Evolutionary conservation across 2,329 filamentous ascomycete genomes (phyloP).

Genomic region (Hortaea werneckii): DNA sequence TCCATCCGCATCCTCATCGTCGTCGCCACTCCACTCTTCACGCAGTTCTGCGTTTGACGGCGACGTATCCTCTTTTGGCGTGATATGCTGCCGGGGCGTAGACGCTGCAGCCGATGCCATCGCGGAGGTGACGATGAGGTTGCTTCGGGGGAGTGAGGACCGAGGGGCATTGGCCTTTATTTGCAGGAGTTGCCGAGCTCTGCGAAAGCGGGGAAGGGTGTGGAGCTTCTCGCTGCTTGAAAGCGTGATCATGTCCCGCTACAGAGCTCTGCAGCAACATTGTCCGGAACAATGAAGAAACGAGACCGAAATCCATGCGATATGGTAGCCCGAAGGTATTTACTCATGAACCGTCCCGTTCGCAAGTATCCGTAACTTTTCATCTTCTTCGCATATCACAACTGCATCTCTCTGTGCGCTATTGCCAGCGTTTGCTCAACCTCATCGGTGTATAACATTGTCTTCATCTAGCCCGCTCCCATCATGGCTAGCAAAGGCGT

Average conservation of each 20-base stretch:
- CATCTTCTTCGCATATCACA: too few species aligned
- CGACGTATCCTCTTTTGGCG: constrained; percentile 12
- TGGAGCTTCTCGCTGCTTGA: neutral
- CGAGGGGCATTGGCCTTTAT: neutral
- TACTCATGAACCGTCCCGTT: neutral
- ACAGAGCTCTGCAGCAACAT: too few species aligned
- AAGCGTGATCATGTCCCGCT: too few species aligned
- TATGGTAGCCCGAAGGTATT: neutral
- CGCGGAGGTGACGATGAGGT: neutral
- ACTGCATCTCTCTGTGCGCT: too few species aligned
- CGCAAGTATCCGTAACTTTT: too few species aligned
- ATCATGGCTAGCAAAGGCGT: constrained; percentile 5
- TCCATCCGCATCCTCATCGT: constrained; percentile 26
- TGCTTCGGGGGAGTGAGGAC: neutral
- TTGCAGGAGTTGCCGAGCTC: neutral
- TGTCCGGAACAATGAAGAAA: neutral
- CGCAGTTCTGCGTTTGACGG: constrained; percentile 15
- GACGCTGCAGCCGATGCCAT: constrained; percentile 1
- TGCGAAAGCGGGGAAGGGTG: neutral
- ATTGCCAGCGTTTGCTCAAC: too few species aligned
- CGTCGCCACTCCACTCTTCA: constrained; percentile 31
- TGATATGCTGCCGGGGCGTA: constrained; percentile 1
- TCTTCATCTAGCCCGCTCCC: neutral
- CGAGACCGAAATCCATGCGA: neutral
- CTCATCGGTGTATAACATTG: too few species aligned